Conservation (phyloP, 78 protist genomes). For the Polysphondylium violaceum region DNA sequence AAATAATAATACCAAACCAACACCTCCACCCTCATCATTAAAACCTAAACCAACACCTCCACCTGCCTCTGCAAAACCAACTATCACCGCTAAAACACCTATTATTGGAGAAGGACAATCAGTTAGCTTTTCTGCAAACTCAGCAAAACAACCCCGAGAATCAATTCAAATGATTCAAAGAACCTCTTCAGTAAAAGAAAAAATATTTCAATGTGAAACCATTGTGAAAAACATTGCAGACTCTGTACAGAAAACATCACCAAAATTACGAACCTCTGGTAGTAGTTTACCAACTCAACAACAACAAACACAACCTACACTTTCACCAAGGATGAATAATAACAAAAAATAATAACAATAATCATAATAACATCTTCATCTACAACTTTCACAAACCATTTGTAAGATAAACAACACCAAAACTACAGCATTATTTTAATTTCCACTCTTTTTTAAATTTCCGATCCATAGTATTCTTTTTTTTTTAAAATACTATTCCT, state of each 20-base stretch:
- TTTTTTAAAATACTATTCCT: slow-evolving; percentile 2
- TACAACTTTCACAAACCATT: background rate
- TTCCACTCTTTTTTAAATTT: too few relatives aligned
- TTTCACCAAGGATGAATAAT: background rate
- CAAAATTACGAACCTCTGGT: too few relatives aligned
- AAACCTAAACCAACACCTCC: background rate
- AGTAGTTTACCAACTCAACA: slow-evolving; percentile 15
- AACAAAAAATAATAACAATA: background rate
- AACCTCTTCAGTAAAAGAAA: slow-evolving; percentile 21
- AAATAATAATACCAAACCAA: background rate
- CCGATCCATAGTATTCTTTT: background rate
- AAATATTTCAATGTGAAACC: background rate
- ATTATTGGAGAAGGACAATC: background rate
- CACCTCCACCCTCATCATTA: background rate
- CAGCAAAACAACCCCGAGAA: background rate
- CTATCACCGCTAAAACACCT: background rate
- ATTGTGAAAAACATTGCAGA: slow-evolving; percentile 12
- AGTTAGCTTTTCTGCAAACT: background rate
- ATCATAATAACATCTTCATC: background rate
- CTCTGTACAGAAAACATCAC: background rate
- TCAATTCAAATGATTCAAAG: too few relatives aligned
- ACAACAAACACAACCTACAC: background rate
- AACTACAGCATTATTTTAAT: background rate
- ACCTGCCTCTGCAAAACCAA: background rate
- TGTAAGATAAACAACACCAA: background rate